Percentiles rank a stretch among this genome's conserved stretches.
These are phyloP conservation scores for Leishmania braziliensis DNA, from an alignment of 208 protist genomes.

Conservation along the genomic window DNA sequence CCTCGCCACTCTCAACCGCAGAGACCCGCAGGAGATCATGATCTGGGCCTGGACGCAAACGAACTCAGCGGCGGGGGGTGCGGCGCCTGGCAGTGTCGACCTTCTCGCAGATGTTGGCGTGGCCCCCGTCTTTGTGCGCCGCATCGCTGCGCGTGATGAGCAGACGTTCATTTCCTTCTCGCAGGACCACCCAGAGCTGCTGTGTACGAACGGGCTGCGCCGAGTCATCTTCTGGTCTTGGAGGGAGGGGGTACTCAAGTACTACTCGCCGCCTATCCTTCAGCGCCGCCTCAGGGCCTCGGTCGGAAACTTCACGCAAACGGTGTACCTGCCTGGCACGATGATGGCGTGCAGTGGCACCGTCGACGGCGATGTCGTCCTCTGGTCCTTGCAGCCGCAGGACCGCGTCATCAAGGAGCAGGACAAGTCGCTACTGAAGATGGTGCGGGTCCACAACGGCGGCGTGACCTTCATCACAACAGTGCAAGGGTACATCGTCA, in stretches of 20 bases:
- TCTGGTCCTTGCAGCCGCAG: conserved; percentile 86
- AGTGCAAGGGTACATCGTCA: conserved; percentile 88
- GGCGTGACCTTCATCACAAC: conserved; percentile 84
- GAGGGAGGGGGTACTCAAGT: conserved; percentile 77
- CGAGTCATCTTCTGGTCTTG: conserved; percentile 94
- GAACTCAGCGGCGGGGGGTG: not conserved
- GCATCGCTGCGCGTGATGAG: conserved; percentile 82
- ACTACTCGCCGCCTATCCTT: conserved; percentile 89
- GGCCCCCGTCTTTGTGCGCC: conserved; percentile 63
- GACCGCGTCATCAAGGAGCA: conserved; percentile 85
- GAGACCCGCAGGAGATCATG: conserved; percentile 88
- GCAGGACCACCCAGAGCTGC: conserved; percentile 63
- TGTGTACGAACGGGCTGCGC: conserved; percentile 90
- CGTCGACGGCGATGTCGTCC: conserved; percentile 91
- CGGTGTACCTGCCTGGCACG: conserved; percentile 87
- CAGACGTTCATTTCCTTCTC: conserved; percentile 90
- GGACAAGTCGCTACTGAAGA: conserved; percentile 92
- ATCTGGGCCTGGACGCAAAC: conserved; percentile 90
- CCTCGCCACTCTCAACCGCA: conserved; percentile 87
- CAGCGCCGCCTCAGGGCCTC: conserved; percentile 65
- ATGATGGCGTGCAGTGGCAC: conserved; percentile 89
- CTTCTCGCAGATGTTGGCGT: conserved; percentile 21
- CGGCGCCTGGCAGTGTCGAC: conserved; percentile 3
- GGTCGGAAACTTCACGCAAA: conserved; percentile 91
- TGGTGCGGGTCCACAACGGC: conserved; percentile 87